These are phyloP conservation scores for Ceratobasidium sp. DNA, from an alignment of 1,284 basidiomycete genomes.

Conservation along the genomic window DNA sequence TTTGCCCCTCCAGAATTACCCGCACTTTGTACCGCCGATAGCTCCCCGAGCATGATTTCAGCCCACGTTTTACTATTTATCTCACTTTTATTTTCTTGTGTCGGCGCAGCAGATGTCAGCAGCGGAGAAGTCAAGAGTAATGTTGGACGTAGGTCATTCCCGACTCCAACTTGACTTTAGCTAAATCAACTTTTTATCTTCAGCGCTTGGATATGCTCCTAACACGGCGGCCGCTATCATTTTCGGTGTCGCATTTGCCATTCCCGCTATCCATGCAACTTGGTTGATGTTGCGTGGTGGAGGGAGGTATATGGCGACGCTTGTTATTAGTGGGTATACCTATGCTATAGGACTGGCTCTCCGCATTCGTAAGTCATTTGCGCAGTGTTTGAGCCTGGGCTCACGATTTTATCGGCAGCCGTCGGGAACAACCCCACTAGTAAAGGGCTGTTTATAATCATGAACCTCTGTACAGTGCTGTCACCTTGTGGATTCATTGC, in stretches of 20 bases:
- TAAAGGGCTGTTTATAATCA: not conserved
- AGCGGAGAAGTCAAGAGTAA: too few relatives aligned
- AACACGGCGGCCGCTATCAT: constrained; percentile 4
- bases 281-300: not conserved
- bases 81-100: too few relatives aligned
- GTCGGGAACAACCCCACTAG: not conserved
- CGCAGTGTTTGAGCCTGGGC: not conserved
- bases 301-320: constrained; percentile 16
- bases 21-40: too few relatives aligned
- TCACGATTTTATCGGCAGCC: not conserved
- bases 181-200: not conserved
- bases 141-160: too few relatives aligned
- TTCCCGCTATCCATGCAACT: not conserved
- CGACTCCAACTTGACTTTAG: too few relatives aligned
- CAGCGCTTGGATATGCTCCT: constrained; percentile 24
- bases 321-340: not conserved
- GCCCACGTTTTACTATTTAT: too few relatives aligned
- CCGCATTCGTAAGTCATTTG: constrained; percentile 9
- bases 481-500: constrained; percentile 35
- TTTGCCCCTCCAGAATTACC: too few relatives aligned
- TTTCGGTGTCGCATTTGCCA: not conserved
- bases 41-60: too few relatives aligned
- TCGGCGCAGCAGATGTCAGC: too few relatives aligned
- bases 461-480: constrained; percentile 8
- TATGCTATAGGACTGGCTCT: constrained; percentile 14